A percentile compares a stretch with the other conserved stretches of the same genome.
phyloP scores from a whole-genome alignment of 2,329 filamentous ascomycete species.

The Penicillium sp. region DNA sequence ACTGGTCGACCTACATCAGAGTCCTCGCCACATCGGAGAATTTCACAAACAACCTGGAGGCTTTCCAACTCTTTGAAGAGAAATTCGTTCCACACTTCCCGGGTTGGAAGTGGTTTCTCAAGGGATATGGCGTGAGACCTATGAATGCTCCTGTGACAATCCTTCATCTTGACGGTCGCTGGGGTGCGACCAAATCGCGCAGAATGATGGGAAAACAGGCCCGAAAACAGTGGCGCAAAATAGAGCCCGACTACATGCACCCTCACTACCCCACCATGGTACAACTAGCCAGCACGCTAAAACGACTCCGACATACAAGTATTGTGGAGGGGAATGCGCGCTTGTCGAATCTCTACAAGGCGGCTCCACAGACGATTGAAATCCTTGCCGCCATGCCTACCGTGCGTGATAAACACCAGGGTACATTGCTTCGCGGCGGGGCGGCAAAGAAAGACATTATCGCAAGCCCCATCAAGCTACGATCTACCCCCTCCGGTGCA shows the following conservation, averaged over 20 bases:
- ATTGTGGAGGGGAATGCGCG: slow-evolving; percentile 34
- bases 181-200: slow-evolving; percentile 17
- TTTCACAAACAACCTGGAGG: slow-evolving; percentile 54
- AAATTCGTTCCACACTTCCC: slow-evolving; percentile 76
- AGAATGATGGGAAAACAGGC: slow-evolving; percentile 34
- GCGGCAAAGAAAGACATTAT: slow-evolving; percentile 15
- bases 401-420: slow-evolving; percentile 43
- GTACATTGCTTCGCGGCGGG: slow-evolving; percentile 38
- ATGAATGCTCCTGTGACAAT: slow-evolving; percentile 29
- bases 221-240: slow-evolving; percentile 35
- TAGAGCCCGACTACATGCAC: slow-evolving; percentile 42
- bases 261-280: slow-evolving; percentile 48
- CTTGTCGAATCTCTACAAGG: slow-evolving; percentile 28
- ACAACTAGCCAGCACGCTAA: slow-evolving; percentile 43
- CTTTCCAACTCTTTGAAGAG: slow-evolving; percentile 72
- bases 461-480: not conserved
- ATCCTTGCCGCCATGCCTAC: slow-evolving; percentile 41
- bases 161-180: slow-evolving; percentile 33
- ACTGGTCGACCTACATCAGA: slow-evolving; percentile 78
- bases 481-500: slow-evolving; percentile 9
- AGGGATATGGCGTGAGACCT: slow-evolving; percentile 35
- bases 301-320: slow-evolving; percentile 37
- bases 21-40: slow-evolving; percentile 61
- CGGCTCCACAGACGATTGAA: slow-evolving; percentile 39
- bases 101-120: slow-evolving; percentile 60